Evolutionary conservation across 257 asterid species (phyloP).

Genomic region (Rehmannia glutinosa): DNA sequence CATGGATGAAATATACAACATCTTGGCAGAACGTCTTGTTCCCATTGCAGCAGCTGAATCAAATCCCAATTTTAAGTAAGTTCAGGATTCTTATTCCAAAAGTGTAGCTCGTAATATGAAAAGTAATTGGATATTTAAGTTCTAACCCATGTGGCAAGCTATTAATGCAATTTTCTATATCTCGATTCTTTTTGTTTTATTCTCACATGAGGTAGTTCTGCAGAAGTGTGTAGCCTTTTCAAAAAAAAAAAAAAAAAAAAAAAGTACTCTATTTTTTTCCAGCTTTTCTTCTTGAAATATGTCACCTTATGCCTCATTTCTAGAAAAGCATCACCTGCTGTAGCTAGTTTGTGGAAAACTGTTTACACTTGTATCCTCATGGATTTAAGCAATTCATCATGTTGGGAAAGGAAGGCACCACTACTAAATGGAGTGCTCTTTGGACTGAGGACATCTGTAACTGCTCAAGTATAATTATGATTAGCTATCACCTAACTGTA

Average conservation of each 20-base stretch:
- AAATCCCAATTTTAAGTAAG: slow-evolving; percentile 68
- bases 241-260: too few species aligned
- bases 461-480: background rate
- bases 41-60: slow-evolving; percentile 78
- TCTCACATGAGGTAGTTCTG: background rate
- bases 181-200: background rate
- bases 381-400: background rate
- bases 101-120: slow-evolving; percentile 10
- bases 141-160: background rate
- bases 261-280: background rate
- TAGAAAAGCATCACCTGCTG: background rate
- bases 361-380: background rate
- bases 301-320: background rate
- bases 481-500: slow-evolving; percentile 3
- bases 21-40: slow-evolving; percentile 77
- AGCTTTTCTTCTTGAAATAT: background rate
- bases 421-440: slow-evolving; percentile 9
- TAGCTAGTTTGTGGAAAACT: background rate
- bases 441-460: background rate
- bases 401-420: too few species aligned
- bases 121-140: slow-evolving; percentile 1
- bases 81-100: background rate
- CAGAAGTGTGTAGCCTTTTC: background rate
- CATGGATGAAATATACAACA: slow-evolving; percentile 74
- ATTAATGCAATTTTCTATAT: background rate